Evolutionary conservation across 1,139 yeast genomes (phyloP).

Genomic region (Blastobotrys serpentis): DNA sequence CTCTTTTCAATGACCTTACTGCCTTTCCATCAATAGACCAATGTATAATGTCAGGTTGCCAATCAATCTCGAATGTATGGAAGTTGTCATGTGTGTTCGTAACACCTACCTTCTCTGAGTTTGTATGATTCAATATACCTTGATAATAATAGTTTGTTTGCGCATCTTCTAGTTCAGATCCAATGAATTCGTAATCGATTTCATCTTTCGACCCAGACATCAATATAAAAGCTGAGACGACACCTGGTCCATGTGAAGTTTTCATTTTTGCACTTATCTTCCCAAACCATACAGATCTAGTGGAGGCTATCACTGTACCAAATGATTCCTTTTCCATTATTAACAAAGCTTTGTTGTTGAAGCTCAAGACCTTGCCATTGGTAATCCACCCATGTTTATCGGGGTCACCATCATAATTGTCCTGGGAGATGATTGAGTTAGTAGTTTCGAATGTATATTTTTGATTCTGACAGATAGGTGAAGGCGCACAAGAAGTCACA

Average conservation of each 20-base stretch:
- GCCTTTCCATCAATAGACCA: slow-evolving; percentile 75
- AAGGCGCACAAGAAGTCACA: slow-evolving; percentile 66
- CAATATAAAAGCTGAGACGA: slow-evolving; percentile 78
- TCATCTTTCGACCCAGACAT: slow-evolving; percentile 88
- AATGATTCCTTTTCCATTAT: slow-evolving; percentile 79
- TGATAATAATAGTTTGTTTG: slow-evolving; percentile 80
- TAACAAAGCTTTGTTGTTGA: slow-evolving; percentile 53
- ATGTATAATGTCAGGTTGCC: slow-evolving; percentile 68
- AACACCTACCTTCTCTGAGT: slow-evolving; percentile 47
- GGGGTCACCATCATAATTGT: slow-evolving; percentile 68
- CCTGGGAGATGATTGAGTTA: slow-evolving; percentile 39
- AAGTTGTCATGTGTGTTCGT: slow-evolving; percentile 58
- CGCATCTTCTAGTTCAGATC: slow-evolving; percentile 60
- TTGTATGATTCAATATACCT: slow-evolving; percentile 68
- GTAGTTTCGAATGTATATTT: slow-evolving; percentile 29
- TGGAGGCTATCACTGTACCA: slow-evolving; percentile 81
- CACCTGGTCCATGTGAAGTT: slow-evolving; percentile 76
- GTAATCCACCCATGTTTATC: slow-evolving; percentile 70
- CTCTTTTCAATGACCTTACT: slow-evolving; percentile 64
- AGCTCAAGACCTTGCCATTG: slow-evolving; percentile 61
- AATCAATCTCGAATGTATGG: slow-evolving; percentile 79
- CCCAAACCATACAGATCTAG: slow-evolving; percentile 86
- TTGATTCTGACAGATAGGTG: slow-evolving; percentile 40
- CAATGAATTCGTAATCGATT: slow-evolving; percentile 84
- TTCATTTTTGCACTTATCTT: slow-evolving; percentile 66